Evolutionary conservation across 108 stramenopile species (phyloP).

Genomic region (Cyclotella kingstonii): DNA sequence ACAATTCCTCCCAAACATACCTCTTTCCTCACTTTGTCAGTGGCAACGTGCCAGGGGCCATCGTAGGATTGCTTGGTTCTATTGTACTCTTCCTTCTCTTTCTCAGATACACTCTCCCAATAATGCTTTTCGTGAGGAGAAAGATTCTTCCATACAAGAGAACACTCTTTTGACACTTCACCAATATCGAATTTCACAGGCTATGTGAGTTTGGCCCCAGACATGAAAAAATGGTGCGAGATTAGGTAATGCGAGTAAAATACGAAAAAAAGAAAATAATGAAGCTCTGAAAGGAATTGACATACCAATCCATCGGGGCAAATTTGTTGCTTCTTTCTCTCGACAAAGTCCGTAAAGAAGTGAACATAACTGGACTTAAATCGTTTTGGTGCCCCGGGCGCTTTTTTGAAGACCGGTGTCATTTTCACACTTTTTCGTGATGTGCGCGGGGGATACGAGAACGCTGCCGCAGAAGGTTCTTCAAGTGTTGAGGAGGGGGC

Average conservation of each 20-base stretch:
- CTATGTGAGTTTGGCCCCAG: neutral
- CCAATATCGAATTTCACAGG: conserved; percentile 13
- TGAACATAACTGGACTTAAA: conserved; percentile 56
- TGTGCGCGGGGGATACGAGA: too few species aligned
- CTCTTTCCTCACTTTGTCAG: conserved; percentile 32
- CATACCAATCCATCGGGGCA: conserved; percentile 28
- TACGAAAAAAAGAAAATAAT: neutral
- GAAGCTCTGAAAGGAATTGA: neutral
- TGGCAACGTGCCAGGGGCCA: conserved; percentile 34
- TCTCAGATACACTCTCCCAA: conserved; percentile 42
- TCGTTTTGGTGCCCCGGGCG: conserved; percentile 51
- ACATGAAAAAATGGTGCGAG: neutral
- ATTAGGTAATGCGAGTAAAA: too few species aligned
- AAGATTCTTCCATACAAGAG: conserved; percentile 38
- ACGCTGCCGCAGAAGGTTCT: too few species aligned
- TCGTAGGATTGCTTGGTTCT: conserved; percentile 34
- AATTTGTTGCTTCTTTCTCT: conserved; percentile 29
- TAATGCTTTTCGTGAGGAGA: conserved; percentile 39
- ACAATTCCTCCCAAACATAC: too few species aligned
- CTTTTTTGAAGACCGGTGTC: conserved; percentile 35
- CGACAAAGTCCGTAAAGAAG: conserved; percentile 41
- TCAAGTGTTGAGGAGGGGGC: too few species aligned
- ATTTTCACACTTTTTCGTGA: too few species aligned
- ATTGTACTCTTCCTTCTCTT: conserved; percentile 48
- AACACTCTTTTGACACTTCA: conserved; percentile 22